Evolutionary conservation across 2,329 filamentous ascomycete species (phyloP), one percentile per base, ranked within the genome.

Genomic region (Cordyceps tenuipes): DNA sequence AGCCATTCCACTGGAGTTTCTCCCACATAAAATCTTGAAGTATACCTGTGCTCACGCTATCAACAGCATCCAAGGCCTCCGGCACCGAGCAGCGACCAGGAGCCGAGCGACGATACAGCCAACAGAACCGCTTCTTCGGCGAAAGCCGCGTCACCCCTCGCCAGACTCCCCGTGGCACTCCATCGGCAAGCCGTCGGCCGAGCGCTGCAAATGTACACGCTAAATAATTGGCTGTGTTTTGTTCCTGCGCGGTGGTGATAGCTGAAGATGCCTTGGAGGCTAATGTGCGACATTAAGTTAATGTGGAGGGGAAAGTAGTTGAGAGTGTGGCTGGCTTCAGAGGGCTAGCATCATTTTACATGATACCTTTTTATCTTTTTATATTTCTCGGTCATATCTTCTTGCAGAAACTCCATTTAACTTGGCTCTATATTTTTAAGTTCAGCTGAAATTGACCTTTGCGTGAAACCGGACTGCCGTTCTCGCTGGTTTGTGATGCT

Each of bases 51-150:
- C 64, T 68, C 59, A 69, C 47, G 13, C 23, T 9, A 1, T 13
- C 0, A 39, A 7, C 8, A 68, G 72, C 65, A 19, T 69, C 71
- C 1, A 52, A 63, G 39, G 65, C 63, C 4, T 64, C 64, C 3
- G 62, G 49, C 7, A 39, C 58, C 15, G 61, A 57, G 1, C 62
- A 65, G 1, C 65, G 68, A 3, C 64, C 66, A 0, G 63, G 51
- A 2, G 61, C 48, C 8, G 63, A 64, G 1, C 69, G 73, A 0
- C 64, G 67, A 7, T 76, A 70, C 65, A 75, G 73, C 60, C 73
- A 76, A 56, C 70, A 75, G 44, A 62, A 73, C 47, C 73, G 74
- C 13, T 76, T 76, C 68, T 75, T 76, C 51, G 74, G 74, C 1
- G 73, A 76, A 65, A 74, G 65, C 44, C 71, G 74, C 26, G 73